Evolutionary conservation across 441 rosid genomes (phyloP).

Genomic region (Euphorbia celastroides): DNA sequence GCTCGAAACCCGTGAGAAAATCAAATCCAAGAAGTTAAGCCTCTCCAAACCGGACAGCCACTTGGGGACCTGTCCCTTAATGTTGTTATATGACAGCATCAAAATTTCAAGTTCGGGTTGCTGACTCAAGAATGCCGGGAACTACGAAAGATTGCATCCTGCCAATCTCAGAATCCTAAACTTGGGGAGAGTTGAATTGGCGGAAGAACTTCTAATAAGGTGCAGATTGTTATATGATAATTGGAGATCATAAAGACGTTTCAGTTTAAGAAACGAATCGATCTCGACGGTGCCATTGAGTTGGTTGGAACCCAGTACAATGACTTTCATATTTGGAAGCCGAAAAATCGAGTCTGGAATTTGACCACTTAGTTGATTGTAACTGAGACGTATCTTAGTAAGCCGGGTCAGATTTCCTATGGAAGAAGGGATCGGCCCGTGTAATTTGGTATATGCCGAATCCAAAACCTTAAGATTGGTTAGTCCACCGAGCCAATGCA

Average conservation of each 20-base stretch:
- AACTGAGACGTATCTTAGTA: background rate
- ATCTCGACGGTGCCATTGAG: conserved; percentile 13
- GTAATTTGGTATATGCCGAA: background rate
- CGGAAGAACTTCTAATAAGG: background rate
- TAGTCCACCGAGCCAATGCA: conserved; percentile 5
- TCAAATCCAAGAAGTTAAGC: background rate
- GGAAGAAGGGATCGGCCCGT: conserved; percentile 16
- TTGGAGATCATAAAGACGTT: background rate
- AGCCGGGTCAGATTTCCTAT: conserved; percentile 19
- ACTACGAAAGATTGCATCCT: conserved; percentile 15
- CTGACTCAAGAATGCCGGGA: conserved; percentile 18
- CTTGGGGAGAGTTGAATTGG: background rate
- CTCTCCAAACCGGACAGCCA: conserved; percentile 12
- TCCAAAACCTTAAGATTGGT: conserved; percentile 1
- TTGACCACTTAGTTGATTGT: conserved; percentile 32
- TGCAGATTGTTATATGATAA: conserved; percentile 12
- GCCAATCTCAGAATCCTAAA: background rate
- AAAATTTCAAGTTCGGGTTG: conserved; percentile 5
- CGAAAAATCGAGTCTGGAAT: conserved; percentile 31
- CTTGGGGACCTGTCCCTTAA: conserved; percentile 15
- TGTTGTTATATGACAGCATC: background rate
- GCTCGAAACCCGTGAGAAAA: conserved; percentile 1
- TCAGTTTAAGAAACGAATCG: conserved; percentile 11
- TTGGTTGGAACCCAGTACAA: background rate
- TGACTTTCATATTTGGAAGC: conserved; percentile 29